phyloP scores from a whole-genome alignment of 2,329 filamentous ascomycete genomes.

The Colletotrichum tamarilloi region DNA sequence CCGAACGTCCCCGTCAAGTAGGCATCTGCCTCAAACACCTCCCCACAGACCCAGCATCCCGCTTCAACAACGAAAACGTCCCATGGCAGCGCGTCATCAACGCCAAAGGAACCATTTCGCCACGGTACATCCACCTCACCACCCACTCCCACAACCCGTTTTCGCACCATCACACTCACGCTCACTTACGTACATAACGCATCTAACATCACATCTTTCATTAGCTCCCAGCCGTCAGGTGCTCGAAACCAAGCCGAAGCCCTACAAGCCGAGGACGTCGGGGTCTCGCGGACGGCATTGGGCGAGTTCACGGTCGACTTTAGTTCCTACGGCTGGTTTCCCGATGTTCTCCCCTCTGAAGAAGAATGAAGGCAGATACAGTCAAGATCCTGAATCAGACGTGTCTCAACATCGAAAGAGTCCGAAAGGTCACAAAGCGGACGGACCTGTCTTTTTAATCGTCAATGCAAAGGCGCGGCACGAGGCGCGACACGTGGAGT shows the following conservation, averaged over 20 bases:
- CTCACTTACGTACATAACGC: neutral
- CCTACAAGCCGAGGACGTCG: constrained; percentile 63
- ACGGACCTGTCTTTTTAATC: neutral
- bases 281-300: constrained; percentile 58
- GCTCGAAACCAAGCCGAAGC: constrained; percentile 62
- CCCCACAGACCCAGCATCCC: constrained; percentile 60
- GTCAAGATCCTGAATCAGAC: too few relatives aligned
- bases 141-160: too few relatives aligned
- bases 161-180: neutral
- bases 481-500: neutral
- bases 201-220: neutral
- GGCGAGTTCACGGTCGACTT: constrained; percentile 66
- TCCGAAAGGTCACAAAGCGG: neutral
- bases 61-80: constrained; percentile 81
- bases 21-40: constrained; percentile 92
- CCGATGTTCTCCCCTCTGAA: constrained; percentile 59
- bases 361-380: constrained; percentile 37
- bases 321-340: constrained; percentile 67
- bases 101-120: constrained; percentile 85
- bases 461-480: neutral
- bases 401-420: neutral
- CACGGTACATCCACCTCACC: constrained; percentile 64
- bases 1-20: constrained; percentile 83
- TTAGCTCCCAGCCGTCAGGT: constrained; percentile 61
- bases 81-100: constrained; percentile 97